Percentiles rank a stretch among this genome's conserved stretches.
phyloP scores from a whole-genome alignment of 2,329 filamentous ascomycete genomes.

The Calonectria pteridis region DNA sequence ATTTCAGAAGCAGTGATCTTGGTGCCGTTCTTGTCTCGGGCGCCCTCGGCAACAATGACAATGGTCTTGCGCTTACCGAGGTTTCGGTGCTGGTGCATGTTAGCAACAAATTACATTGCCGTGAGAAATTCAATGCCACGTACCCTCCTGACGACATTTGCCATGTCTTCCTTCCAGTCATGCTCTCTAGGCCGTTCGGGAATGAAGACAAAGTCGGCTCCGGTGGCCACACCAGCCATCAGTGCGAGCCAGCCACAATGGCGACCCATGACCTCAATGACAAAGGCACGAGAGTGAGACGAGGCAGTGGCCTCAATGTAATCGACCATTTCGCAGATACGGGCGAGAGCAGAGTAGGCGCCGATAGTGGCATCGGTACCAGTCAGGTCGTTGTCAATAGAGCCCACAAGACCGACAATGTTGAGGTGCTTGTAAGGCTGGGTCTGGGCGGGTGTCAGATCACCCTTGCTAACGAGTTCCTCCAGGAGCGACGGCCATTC shows the following conservation, averaged over 20 bases:
- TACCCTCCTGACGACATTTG: constrained; percentile 78
- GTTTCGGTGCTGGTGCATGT: constrained; percentile 75
- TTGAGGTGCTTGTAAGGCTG: constrained; percentile 88
- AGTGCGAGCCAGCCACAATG: constrained; percentile 98
- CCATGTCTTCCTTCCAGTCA: constrained; percentile 93
- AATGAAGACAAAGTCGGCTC: constrained; percentile 96
- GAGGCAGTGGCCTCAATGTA: constrained; percentile 95
- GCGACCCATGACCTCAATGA: constrained; percentile 98
- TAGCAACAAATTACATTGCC: constrained; percentile 21
- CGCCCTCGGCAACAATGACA: constrained; percentile 96
- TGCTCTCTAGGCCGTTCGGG: constrained; percentile 91
- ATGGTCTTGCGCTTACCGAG: constrained; percentile 97
- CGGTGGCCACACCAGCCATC: constrained; percentile 95
- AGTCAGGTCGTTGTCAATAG: constrained; percentile 98
- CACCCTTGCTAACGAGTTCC: constrained; percentile 82
- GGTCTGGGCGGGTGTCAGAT: constrained; percentile 78
- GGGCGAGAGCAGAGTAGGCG: constrained; percentile 91
- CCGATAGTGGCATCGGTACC: constrained; percentile 98
- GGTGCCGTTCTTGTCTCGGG: constrained; percentile 84
- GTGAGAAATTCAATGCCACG: constrained; percentile 36
- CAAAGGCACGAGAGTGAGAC: constrained; percentile 95
- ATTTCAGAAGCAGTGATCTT: constrained; percentile 86
- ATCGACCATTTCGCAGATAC: constrained; percentile 96
- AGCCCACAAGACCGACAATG: constrained; percentile 95
- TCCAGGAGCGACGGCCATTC: constrained; percentile 92